These are phyloP conservation scores for Pyrus pyrifolia DNA, from an alignment of 306 rosid genomes.

Conservation along the genomic window DNA sequence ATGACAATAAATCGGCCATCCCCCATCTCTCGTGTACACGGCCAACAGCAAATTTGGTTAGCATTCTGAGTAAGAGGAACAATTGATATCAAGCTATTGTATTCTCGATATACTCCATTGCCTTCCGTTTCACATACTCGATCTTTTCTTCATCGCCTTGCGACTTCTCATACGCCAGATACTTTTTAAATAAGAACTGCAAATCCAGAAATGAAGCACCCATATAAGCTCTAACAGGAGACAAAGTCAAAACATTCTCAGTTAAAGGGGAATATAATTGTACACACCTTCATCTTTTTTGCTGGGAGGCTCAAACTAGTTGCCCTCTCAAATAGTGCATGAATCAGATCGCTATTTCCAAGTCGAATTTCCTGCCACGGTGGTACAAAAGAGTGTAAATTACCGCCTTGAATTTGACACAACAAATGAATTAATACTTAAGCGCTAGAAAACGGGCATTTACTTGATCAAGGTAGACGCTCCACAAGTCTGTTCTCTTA, in stretches of 20 bases:
- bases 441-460: not conserved
- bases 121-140: conserved; percentile 70
- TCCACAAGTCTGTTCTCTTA: conserved; percentile 85
- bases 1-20: not conserved
- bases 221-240: conserved; percentile 6
- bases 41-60: not conserved
- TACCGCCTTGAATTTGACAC: not conserved
- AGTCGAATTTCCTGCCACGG: conserved; percentile 67
- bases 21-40: not conserved
- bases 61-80: not conserved
- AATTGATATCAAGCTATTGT: conserved; percentile 36
- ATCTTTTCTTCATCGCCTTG: conserved; percentile 65
- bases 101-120: conserved; percentile 66
- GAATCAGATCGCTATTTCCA: conserved; percentile 65
- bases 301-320: conserved; percentile 75
- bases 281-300: conserved; percentile 78
- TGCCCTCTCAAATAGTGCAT: conserved; percentile 86
- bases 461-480: conserved; percentile 95
- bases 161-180: conserved; percentile 72
- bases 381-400: conserved; percentile 12
- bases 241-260: not conserved
- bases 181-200: conserved; percentile 87
- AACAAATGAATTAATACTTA: not conserved
- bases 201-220: conserved; percentile 10
- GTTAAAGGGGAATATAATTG: not conserved